A percentile compares a stretch with the other conserved stretches of the same genome.
phyloP scores from a whole-genome alignment of 2,329 filamentous ascomycete genomes.

The Fusarium devonianum region DNA sequence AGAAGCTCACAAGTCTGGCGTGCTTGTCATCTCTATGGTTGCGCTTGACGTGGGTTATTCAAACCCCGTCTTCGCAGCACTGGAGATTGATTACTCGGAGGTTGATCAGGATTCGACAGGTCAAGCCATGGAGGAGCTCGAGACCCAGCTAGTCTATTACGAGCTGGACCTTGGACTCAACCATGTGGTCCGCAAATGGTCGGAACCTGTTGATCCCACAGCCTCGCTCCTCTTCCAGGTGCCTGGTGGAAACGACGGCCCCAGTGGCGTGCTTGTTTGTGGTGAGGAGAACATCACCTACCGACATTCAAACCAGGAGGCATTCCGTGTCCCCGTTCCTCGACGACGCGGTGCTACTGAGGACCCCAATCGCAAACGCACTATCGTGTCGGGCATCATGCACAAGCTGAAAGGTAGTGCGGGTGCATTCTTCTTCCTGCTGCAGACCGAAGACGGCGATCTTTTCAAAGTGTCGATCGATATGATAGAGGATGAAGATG shows the following conservation, averaged over 20 bases:
- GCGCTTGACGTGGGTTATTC: slow-evolving; percentile 95
- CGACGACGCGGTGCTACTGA: slow-evolving; percentile 86
- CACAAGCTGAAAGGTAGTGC: slow-evolving; percentile 85
- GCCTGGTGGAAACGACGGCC: slow-evolving; percentile 90
- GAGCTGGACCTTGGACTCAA: slow-evolving; percentile 96
- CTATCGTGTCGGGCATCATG: slow-evolving; percentile 91
- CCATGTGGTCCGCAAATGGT: slow-evolving; percentile 96
- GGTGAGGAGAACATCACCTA: slow-evolving; percentile 95
- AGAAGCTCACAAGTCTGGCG: slow-evolving; percentile 93
- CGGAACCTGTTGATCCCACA: slow-evolving; percentile 88
- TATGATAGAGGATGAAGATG: slow-evolving; percentile 82
- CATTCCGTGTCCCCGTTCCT: slow-evolving; percentile 88
- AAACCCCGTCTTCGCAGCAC: slow-evolving; percentile 92
- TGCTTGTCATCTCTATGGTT: slow-evolving; percentile 85
- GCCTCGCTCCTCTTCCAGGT: slow-evolving; percentile 94
- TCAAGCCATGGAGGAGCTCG: slow-evolving; percentile 78
- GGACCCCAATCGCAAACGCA: slow-evolving; percentile 88
- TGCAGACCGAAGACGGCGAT: slow-evolving; percentile 98
- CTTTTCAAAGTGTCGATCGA: slow-evolving; percentile 96
- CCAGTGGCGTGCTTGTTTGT: slow-evolving; percentile 93
- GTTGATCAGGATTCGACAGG: slow-evolving; percentile 90
- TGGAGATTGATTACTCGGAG: slow-evolving; percentile 93
- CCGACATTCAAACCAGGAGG: slow-evolving; percentile 92
- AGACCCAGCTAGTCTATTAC: slow-evolving; percentile 95
- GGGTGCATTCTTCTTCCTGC: slow-evolving; percentile 94